These are phyloP conservation scores for Excoecaria agallocha DNA, from an alignment of 345 rosid species.

Conservation along the genomic window DNA sequence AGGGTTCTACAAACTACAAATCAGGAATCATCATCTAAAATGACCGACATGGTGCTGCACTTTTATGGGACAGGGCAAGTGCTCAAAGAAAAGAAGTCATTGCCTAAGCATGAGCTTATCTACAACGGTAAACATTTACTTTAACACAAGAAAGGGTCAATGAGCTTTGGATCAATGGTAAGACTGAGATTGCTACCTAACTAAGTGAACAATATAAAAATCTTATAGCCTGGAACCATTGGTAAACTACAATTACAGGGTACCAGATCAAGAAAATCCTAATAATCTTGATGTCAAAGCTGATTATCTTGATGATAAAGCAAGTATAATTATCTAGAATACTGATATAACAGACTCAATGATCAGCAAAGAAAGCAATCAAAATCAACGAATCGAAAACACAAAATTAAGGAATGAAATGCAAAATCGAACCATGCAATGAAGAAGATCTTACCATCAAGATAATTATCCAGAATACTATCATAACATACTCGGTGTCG, in stretches of 20 bases:
- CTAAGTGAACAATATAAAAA: not conserved
- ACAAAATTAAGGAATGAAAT: not conserved
- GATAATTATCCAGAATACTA: slow-evolving; percentile 50
- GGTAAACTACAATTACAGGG: not conserved
- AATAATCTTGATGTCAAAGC: not conserved
- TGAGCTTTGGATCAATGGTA: not conserved
- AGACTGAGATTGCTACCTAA: not conserved
- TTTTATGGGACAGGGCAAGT: no score
- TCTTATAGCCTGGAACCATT: not conserved
- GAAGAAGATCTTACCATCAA: slow-evolving; percentile 78
- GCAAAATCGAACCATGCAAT: slow-evolving; percentile 55
- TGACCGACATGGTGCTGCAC: not conserved
- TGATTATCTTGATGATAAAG: not conserved
- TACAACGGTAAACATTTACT: not conserved
- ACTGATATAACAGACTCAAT: not conserved
- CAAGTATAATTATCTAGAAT: not conserved
- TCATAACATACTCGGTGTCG: not conserved
- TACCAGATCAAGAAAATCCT: not conserved
- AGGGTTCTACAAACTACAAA: not conserved
- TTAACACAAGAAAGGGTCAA: not conserved
- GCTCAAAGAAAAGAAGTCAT: not conserved
- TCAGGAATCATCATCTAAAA: not conserved
- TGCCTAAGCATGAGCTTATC: not conserved
- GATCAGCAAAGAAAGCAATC: not conserved
- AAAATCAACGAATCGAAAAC: slow-evolving; percentile 2